Evolutionary conservation across 352 stramenopile genomes (phyloP), one percentile per base, ranked within the genome.

Genomic region (Paralagenidium karlingii): DNA sequence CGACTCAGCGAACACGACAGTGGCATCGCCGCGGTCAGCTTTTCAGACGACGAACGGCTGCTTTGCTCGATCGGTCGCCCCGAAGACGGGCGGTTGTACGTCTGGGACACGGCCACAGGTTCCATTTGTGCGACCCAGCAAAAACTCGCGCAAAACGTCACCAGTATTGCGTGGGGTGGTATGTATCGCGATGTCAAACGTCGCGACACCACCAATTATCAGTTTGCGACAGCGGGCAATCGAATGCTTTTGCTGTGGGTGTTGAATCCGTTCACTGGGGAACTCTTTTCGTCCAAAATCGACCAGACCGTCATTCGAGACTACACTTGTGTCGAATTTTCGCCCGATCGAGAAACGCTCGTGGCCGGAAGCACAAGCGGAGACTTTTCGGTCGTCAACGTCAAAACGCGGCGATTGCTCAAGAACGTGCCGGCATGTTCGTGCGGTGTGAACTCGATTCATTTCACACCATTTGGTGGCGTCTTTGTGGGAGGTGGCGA

Each of bases 141-240:
- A 47, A 83, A 89, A 40, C 59, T 89, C 25, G 44, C 55, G 29
- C 51, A 65, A 24, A 66, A 70, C 43, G 58, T 81, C 34, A 63
- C 65, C 5, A 58, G 64, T 9, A 60, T 89, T n/a, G 53, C 60
- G 3, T 94, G 87, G 39, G 82, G 80, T 31, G 82, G 81, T 18
- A 87, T 94, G 63, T 61, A 65, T 9, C 74, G 81, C 38, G 84
- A 97, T 36, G 62, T 96, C 37, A 97, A 97, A 63, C 74, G 83
- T 15, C 63, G 84, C 1, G 76, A 95, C 51, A 96, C 82, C 22
- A 15, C 38, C 18, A 68, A 60, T 32, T 96, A 96, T 60, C 71
- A 94, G 40, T 91, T 96, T 47, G 69, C 67, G 38, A 95, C 86
- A 0, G 82, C 63, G 1, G 82, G 81, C 11, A 55, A 77, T 31